These are phyloP conservation scores for Epichloe festucae DNA, from an alignment of 2,329 filamentous ascomycete genomes.

Conservation along the genomic window DNA sequence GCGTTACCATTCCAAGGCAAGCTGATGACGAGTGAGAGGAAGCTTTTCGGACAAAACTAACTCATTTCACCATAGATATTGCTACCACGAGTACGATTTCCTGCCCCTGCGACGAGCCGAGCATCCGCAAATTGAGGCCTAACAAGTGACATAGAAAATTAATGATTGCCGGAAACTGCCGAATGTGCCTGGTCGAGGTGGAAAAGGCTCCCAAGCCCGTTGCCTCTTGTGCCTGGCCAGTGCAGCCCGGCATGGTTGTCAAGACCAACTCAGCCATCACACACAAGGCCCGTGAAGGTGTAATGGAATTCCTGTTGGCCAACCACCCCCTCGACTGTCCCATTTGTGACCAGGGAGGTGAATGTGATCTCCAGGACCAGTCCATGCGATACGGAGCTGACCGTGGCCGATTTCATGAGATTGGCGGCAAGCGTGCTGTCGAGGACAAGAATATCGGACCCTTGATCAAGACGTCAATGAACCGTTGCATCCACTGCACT, in stretches of 20 bases:
- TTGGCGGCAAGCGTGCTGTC: conserved; percentile 89
- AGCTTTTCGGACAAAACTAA: not conserved
- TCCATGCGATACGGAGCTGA: conserved; percentile 98
- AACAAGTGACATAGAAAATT: conserved; percentile 57
- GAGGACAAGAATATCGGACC: conserved; percentile 99
- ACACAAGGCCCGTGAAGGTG: conserved; percentile 95
- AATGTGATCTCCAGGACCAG: conserved; percentile 98
- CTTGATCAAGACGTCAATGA: conserved; percentile 98
- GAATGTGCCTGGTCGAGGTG: conserved; percentile 98
- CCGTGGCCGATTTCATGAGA: conserved; percentile 90
- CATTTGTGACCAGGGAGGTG: conserved; percentile 96
- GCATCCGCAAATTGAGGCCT: conserved; percentile 22
- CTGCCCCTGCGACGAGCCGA: conserved; percentile 10
- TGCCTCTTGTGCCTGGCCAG: conserved; percentile 96
- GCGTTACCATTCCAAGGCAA: conserved; percentile 72
- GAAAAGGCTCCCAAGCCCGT: conserved; percentile 94
- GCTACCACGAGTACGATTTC: conserved; percentile 80
- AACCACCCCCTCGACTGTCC: conserved; percentile 96
- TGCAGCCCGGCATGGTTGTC: conserved; percentile 96
- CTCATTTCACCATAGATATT: conserved; percentile 54
- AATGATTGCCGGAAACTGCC: conserved; percentile 98
- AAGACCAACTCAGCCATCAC: conserved; percentile 94
- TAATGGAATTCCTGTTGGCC: conserved; percentile 96
- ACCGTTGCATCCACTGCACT: conserved; percentile 98
- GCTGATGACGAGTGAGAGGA: not conserved